Evolutionary conservation across 345 rosid genomes (phyloP).

Genomic region (Lumnitzera racemosa): DNA sequence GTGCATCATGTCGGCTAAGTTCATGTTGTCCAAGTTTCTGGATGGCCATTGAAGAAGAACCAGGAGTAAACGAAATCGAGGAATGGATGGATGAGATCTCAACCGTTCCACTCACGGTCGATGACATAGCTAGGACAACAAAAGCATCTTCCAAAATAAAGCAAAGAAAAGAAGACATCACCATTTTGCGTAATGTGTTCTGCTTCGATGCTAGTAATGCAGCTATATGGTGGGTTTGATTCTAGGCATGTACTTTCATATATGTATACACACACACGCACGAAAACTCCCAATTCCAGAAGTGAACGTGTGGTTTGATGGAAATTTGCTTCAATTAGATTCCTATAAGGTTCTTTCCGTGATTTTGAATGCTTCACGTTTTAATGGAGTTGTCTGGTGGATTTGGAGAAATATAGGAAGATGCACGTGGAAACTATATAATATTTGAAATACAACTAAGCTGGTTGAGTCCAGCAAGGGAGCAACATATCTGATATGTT

Average conservation of each 20-base stretch:
- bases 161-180: constrained; percentile 16
- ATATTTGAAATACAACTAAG: constrained; percentile 29
- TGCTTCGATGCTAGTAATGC: background rate
- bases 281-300: background rate
- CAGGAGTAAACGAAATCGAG: constrained; percentile 8
- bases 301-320: constrained; percentile 21
- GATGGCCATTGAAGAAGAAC: constrained; percentile 18
- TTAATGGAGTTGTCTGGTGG: constrained; percentile 26
- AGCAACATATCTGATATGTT: constrained; percentile 34
- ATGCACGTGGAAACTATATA: constrained; percentile 27
- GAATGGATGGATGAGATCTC: constrained; percentile 1
- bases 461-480: constrained; percentile 10
- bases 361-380: background rate
- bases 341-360: background rate
- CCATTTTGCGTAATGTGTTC: constrained; percentile 13
- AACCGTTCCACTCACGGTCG: constrained; percentile 8
- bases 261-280: constrained; percentile 4
- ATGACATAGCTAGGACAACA: constrained; percentile 18
- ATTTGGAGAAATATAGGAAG: constrained; percentile 16
- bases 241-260: background rate
- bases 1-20: background rate
- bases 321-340: constrained; percentile 31
- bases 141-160: constrained; percentile 21
- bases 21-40: constrained; percentile 41
- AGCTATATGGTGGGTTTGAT: constrained; percentile 3